Percentiles rank a stretch among this genome's conserved stretches.
phyloP scores from a whole-genome alignment of 2,329 filamentous ascomycete genomes.

The Talaromyces pinophilus region DNA sequence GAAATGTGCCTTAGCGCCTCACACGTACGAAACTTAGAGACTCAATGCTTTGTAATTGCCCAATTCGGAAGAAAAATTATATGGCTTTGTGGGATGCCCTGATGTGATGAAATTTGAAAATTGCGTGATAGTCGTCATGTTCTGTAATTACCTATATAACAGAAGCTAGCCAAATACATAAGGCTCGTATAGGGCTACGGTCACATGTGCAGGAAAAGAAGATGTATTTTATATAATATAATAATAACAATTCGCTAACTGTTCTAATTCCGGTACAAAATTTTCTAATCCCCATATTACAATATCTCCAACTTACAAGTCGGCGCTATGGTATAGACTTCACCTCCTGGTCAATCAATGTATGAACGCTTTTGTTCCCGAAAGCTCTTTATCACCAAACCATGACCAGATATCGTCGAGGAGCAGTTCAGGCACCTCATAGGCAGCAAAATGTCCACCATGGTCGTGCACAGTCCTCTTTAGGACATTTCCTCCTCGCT shows the following conservation, averaged over 20 bases:
- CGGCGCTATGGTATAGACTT: background rate
- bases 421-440: slow-evolving; percentile 12
- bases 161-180: background rate
- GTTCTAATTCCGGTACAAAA: background rate
- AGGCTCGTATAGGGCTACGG: background rate
- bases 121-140: background rate
- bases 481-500: slow-evolving; percentile 11
- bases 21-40: background rate
- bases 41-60: background rate
- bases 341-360: background rate
- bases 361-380: slow-evolving; percentile 8
- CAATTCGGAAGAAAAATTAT: background rate
- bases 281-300: background rate
- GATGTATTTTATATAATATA: background rate
- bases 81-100: background rate
- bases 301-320: background rate
- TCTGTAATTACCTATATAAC: background rate
- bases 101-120: background rate
- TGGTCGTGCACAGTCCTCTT: slow-evolving; percentile 13
- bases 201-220: background rate
- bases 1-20: background rate
- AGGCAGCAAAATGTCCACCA: slow-evolving; percentile 3
- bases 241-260: background rate
- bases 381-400: slow-evolving; percentile 14
- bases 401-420: slow-evolving; percentile 16